Conservation (phyloP, 208 protist species). For the Leishmania tarentolae region DNA sequence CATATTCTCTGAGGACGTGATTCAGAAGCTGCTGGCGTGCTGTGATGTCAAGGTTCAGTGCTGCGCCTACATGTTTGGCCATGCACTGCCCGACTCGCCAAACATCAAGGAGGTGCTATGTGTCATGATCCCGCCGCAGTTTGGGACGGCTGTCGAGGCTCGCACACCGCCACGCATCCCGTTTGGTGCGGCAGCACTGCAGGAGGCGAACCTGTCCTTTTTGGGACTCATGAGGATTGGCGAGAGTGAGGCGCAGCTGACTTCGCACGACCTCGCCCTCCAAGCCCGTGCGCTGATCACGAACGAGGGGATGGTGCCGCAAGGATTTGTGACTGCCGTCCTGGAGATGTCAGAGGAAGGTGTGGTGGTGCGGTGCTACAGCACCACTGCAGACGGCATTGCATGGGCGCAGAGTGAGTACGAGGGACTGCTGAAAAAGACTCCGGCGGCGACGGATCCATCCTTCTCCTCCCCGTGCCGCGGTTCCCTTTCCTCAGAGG, state of each 20-base stretch:
- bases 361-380: constrained; percentile 75
- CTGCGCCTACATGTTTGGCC: constrained; percentile 86
- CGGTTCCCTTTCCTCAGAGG: constrained; percentile 62
- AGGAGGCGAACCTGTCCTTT: constrained; percentile 75
- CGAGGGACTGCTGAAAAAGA: constrained; percentile 53
- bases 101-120: constrained; percentile 90
- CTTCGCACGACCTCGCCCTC: constrained; percentile 81
- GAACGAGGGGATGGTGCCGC: constrained; percentile 63
- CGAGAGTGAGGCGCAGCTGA: constrained; percentile 62
- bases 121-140: constrained; percentile 87
- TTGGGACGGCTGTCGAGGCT: constrained; percentile 61
- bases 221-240: constrained; percentile 79
- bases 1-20: constrained; percentile 72
- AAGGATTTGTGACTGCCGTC: constrained; percentile 43
- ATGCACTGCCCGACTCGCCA: constrained; percentile 78
- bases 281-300: constrained; percentile 69
- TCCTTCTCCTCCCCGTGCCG: constrained; percentile 60
- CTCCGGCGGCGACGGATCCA: constrained; percentile 51
- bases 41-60: constrained; percentile 88
- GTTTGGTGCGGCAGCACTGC: constrained; percentile 54
- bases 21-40: constrained; percentile 77
- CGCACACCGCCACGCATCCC: constrained; percentile 73
- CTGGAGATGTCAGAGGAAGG: constrained; percentile 71
- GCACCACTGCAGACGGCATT: constrained; percentile 79
- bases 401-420: constrained; percentile 67